These are phyloP conservation scores for Epichloe elymi DNA, from an alignment of 2,329 filamentous ascomycete genomes.

Conservation along the genomic window DNA sequence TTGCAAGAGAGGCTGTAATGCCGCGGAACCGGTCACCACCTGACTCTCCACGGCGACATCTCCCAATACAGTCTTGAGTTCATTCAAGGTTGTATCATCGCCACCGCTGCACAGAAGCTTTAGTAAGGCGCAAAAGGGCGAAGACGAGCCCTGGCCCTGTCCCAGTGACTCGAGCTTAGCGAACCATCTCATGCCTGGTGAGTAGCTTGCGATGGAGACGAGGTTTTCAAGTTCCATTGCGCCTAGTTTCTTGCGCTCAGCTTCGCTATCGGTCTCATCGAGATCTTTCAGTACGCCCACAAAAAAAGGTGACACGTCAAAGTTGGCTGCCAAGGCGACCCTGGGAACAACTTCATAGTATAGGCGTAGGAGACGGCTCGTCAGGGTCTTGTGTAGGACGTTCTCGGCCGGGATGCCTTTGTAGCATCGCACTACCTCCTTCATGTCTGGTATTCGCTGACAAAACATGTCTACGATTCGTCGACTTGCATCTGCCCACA, in stretches of 20 bases:
- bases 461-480: conserved; percentile 63
- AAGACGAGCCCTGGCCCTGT: conserved; percentile 30
- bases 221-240: conserved; percentile 70
- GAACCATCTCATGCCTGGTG: conserved; percentile 84
- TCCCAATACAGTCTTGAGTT: conserved; percentile 41
- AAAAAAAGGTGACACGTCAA: conserved; percentile 76
- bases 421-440: conserved; percentile 65
- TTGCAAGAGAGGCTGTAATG: conserved; percentile 34
- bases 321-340: conserved; percentile 67
- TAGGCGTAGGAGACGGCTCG: conserved; percentile 65
- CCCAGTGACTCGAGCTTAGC: conserved; percentile 52
- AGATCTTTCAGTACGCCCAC: conserved; percentile 53
- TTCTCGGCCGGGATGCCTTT: conserved; percentile 55
- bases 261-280: conserved; percentile 38
- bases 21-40: conserved; percentile 41
- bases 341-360: conserved; percentile 78
- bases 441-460: conserved; percentile 66
- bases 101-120: conserved; percentile 26
- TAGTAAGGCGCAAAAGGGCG: conserved; percentile 59
- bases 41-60: conserved; percentile 53
- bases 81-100: conserved; percentile 21
- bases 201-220: conserved; percentile 66
- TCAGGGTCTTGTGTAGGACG: conserved; percentile 61
- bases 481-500: conserved; percentile 59
- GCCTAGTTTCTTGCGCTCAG: conserved; percentile 38